Conservation (phyloP, 2,329 filamentous ascomycete genomes). For the Sordariomycetes sp. region DNA sequence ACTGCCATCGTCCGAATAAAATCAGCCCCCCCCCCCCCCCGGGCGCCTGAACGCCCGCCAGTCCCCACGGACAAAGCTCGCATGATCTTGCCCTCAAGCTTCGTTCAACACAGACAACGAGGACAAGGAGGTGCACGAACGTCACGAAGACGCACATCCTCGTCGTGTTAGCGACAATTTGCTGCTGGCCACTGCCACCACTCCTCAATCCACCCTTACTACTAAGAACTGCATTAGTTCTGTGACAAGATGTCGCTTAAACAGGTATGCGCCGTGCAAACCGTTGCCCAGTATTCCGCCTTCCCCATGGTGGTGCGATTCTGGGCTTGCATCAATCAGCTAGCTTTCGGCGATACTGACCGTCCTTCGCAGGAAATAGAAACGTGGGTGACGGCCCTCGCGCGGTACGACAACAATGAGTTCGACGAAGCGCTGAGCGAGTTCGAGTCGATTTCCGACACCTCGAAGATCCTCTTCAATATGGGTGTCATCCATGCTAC, state of each 20-base stretch:
- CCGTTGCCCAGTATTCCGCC: not conserved
- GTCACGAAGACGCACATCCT: not conserved
- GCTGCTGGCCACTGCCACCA: not conserved
- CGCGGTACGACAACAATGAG: constrained; percentile 91
- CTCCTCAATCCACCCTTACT: constrained; percentile 1
- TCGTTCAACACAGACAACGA: not conserved
- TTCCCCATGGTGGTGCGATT: not conserved
- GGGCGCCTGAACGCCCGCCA: not conserved
- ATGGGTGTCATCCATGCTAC: constrained; percentile 97
- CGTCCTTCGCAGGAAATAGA: constrained; percentile 69
- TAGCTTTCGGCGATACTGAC: not conserved
- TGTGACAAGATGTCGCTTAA: constrained; percentile 40
- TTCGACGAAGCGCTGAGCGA: constrained; percentile 78
- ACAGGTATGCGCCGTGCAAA: constrained; percentile 29
- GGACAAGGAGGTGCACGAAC: not conserved
- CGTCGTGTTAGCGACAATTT: not conserved
- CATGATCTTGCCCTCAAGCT: not conserved
- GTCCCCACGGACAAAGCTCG: not conserved
- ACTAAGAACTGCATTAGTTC: not conserved
- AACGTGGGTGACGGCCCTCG: constrained; percentile 88
- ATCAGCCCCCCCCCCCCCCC: constrained; percentile 1
- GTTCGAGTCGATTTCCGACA: constrained; percentile 83
- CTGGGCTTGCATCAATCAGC: not conserved
- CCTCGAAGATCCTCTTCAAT: constrained; percentile 97
- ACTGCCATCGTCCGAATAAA: constrained; percentile 2